phyloP scores from a whole-genome alignment of 257 asterid species.

The Solanum corneliomulleri region DNA sequence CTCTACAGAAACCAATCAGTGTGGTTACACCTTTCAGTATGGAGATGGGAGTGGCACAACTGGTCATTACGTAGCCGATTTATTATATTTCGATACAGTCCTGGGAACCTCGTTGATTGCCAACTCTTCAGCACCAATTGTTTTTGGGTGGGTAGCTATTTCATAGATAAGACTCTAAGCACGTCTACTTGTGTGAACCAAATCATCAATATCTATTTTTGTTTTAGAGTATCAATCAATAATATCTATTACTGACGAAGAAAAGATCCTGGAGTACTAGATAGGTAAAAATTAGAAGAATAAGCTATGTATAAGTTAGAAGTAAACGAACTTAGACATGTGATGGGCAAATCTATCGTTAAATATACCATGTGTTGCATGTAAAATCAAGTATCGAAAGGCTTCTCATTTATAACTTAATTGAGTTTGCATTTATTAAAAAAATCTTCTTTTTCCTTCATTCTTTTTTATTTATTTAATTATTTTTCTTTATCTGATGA shows the following conservation, averaged over 20 bases:
- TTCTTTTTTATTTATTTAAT: neutral
- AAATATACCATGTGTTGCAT: neutral
- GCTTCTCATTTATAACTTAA: neutral
- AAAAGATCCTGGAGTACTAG: neutral
- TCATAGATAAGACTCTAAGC: neutral
- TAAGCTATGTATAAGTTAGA: neutral
- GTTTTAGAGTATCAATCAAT: neutral
- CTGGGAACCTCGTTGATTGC: constrained; percentile 53
- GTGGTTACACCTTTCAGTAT: constrained; percentile 72
- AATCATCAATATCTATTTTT: neutral
- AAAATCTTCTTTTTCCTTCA: neutral
- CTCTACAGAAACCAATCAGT: constrained; percentile 45
- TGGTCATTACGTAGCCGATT: constrained; percentile 69
- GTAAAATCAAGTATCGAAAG: neutral
- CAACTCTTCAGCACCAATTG: constrained; percentile 79
- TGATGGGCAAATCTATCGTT: neutral
- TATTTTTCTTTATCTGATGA: neutral
- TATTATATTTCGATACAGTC: constrained; percentile 60
- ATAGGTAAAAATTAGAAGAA: neutral
- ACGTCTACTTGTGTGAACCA: neutral
- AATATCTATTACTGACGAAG: neutral
- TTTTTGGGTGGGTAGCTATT: constrained; percentile 62
- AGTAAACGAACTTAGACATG: neutral
- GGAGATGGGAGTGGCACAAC: constrained; percentile 94
- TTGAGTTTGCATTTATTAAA: neutral